A percentile compares a stretch with the other conserved stretches of the same genome.
These are phyloP conservation scores for Corymbia citriodora DNA, from an alignment of 441 rosid genomes.

Conservation along the genomic window DNA sequence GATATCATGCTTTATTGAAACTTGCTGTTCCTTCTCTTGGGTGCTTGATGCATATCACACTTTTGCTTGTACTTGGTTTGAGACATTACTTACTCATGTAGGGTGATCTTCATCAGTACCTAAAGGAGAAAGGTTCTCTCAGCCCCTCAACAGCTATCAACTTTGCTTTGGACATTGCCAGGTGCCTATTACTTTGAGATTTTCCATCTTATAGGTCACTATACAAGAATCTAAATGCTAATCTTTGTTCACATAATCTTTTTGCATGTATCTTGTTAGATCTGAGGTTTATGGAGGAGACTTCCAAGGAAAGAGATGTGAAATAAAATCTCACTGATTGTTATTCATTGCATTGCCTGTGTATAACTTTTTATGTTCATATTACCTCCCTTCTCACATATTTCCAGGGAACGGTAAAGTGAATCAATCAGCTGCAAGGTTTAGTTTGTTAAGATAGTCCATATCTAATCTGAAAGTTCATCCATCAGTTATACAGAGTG, in stretches of 20 bases:
- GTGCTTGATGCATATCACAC: neutral
- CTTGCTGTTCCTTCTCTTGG: neutral
- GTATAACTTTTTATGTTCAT: neutral
- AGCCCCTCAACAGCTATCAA: slow-evolving; percentile 80
- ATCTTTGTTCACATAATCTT: neutral
- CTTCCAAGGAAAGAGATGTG: neutral
- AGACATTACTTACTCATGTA: slow-evolving; percentile 20
- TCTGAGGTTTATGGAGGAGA: neutral
- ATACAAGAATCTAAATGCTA: neutral
- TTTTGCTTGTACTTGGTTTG: neutral
- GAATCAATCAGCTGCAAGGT: neutral
- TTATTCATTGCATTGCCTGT: neutral
- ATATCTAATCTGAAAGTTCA: neutral
- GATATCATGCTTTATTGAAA: slow-evolving; percentile 7
- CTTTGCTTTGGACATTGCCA: slow-evolving; percentile 94
- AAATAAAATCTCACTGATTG: neutral
- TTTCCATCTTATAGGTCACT: neutral
- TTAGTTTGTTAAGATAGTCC: neutral
- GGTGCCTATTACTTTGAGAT: slow-evolving; percentile 26
- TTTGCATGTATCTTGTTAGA: neutral
- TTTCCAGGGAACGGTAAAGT: neutral
- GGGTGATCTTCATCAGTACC: slow-evolving; percentile 99
- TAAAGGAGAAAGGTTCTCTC: slow-evolving; percentile 89
- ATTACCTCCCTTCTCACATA: neutral
- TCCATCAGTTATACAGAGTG: neutral